These are phyloP conservation scores for Chenopodium quinoa DNA, from an alignment of 148 eudicot genomes.

Conservation along the genomic window DNA sequence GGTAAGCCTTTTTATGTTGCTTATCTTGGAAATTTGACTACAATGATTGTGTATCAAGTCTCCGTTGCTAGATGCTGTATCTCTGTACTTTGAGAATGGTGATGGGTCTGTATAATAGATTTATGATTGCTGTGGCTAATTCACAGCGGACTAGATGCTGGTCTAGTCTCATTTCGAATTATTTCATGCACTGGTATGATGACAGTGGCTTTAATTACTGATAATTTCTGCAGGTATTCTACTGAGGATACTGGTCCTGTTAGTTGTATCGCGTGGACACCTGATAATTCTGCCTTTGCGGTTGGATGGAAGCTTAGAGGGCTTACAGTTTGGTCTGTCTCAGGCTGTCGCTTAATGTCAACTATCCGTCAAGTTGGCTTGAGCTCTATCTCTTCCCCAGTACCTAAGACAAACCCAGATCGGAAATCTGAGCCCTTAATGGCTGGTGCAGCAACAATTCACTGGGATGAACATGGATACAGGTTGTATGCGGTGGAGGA, in stretches of 20 bases:
- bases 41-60: background rate
- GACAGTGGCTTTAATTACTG: conserved; percentile 15
- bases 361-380: conserved; percentile 92
- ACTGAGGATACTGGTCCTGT: conserved; percentile 92
- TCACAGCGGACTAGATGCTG: background rate
- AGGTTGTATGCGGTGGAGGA: conserved; percentile 88
- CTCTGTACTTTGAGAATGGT: background rate
- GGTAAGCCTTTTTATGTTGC: conserved; percentile 48
- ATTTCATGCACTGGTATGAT: background rate
- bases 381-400: conserved; percentile 82
- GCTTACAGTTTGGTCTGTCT: conserved; percentile 94
- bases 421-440: conserved; percentile 81
- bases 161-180: background rate
- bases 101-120: conserved; percentile 8
- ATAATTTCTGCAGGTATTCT: conserved; percentile 59
- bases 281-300: conserved; percentile 93
- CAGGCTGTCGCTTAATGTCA: conserved; percentile 99
- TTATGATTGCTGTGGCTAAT: background rate
- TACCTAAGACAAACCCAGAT: conserved; percentile 65
- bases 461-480: conserved; percentile 98
- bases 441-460: conserved; percentile 82
- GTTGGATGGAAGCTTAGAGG: conserved; percentile 99
- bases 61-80: background rate
- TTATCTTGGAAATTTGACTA: conserved; percentile 1
- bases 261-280: conserved; percentile 92